Percentiles rank a stretch among this genome's conserved stretches.
These are phyloP conservation scores for Cordia subcordata DNA, from an alignment of 257 asterid genomes.

Conservation along the genomic window DNA sequence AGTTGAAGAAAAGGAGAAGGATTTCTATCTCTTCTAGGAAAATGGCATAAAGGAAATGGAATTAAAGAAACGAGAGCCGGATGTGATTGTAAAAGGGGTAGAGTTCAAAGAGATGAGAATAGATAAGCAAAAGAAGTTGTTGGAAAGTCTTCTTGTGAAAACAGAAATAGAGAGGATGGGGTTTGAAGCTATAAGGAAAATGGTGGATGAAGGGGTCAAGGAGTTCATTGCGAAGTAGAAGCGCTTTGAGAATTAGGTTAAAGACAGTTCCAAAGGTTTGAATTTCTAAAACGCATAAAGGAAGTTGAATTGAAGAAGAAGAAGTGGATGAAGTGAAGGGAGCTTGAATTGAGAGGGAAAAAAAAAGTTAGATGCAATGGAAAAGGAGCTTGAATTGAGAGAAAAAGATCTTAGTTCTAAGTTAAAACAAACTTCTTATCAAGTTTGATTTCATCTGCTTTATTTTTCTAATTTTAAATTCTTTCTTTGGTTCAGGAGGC, in stretches of 20 bases:
- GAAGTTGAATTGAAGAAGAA: conserved; percentile 2
- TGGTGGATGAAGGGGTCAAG: conserved; percentile 6
- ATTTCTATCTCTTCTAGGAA: conserved; percentile 1
- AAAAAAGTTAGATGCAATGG: conserved; percentile 26
- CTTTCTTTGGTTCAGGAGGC: too few species aligned
- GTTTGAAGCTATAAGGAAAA: conserved; percentile 1
- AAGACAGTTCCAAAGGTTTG: conserved; percentile 1
- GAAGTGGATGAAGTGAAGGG: too few species aligned
- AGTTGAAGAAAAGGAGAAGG: conserved; percentile 15
- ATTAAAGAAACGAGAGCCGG: neutral
- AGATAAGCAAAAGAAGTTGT: conserved; percentile 12
- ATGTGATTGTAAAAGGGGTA: conserved; percentile 2
- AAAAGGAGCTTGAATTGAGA: conserved; percentile 20
- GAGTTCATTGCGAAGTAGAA: conserved; percentile 8
- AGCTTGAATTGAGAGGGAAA: conserved; percentile 18
- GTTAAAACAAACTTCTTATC: neutral
- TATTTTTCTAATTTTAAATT: too few species aligned
- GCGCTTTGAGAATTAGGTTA: conserved; percentile 2
- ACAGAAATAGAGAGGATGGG: neutral
- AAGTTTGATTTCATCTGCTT: neutral
- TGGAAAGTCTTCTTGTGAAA: conserved; percentile 7
- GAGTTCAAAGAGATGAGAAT: conserved; percentile 12
- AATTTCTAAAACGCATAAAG: neutral
- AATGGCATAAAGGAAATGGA: conserved; percentile 2
- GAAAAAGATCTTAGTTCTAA: conserved; percentile 17